A percentile compares a stretch with the other conserved stretches of the same genome.
phyloP scores from a whole-genome alignment of 371 early-diverging fungal genomes.

The Coemansia sp. region DNA sequence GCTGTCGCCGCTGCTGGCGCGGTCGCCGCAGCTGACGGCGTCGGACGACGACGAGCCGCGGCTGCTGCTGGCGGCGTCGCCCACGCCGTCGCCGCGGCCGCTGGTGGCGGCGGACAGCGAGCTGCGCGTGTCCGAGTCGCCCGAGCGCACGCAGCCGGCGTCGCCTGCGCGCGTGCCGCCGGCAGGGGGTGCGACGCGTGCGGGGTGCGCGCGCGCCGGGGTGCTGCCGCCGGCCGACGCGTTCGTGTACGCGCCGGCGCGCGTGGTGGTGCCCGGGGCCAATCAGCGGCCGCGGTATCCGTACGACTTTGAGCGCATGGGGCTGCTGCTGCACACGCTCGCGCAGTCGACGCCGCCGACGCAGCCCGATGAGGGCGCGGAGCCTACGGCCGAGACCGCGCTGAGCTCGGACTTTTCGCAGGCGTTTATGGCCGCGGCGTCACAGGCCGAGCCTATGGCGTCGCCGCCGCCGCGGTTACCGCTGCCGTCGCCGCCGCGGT shows the following conservation, averaged over 20 bases:
- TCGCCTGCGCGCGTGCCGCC: constrained; percentile 17
- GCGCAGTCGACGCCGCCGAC: constrained; percentile 29
- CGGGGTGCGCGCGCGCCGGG: background rate
- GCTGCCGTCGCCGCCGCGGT: too few species aligned
- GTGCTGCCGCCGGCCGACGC: constrained; percentile 15
- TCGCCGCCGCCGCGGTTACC: too few species aligned
- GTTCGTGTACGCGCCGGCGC: constrained; percentile 24
- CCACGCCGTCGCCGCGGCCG: constrained; percentile 1
- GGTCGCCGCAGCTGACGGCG: background rate
- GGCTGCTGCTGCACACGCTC: constrained; percentile 1
- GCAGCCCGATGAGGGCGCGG: constrained; percentile 15
- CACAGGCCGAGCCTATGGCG: too few species aligned
- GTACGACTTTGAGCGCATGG: constrained; percentile 19
- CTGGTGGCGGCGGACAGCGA: background rate
- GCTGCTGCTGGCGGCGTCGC: background rate
- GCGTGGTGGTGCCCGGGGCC: constrained; percentile 3
- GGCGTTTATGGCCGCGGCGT: constrained; percentile 14
- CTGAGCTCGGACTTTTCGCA: constrained; percentile 27
- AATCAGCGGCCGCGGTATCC: constrained; percentile 17
- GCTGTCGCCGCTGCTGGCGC: background rate
- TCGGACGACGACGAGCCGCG: background rate
- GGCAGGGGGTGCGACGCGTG: background rate
- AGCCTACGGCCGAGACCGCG: constrained; percentile 1
- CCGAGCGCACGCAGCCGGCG: constrained; percentile 18
- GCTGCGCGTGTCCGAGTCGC: background rate